Evolutionary conservation across 2,329 filamentous ascomycete genomes (phyloP).

Genomic region (Aspergillus aculeatinus): DNA sequence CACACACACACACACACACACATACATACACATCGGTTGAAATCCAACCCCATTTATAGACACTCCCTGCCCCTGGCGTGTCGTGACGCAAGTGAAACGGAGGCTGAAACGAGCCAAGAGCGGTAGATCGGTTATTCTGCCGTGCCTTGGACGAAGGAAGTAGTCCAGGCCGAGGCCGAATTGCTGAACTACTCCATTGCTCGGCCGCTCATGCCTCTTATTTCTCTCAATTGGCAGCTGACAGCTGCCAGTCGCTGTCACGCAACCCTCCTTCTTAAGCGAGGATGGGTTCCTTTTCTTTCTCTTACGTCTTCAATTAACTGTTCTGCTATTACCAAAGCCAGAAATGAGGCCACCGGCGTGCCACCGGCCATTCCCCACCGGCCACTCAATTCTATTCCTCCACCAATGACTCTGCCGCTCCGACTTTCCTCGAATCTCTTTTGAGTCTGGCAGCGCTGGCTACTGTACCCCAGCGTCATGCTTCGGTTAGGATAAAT

Average conservation of each 20-base stretch:
- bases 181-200: no score
- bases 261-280: not conserved
- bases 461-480: not conserved
- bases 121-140: not conserved
- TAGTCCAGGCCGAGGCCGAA: not conserved
- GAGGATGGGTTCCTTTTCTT: not conserved
- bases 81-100: not conserved
- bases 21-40: no score
- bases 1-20: no score
- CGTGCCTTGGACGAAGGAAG: not conserved
- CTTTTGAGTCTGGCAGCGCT: not conserved
- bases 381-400: conserved; percentile 9
- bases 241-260: not conserved
- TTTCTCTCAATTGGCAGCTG: not conserved
- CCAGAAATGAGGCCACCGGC: not conserved
- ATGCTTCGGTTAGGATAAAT: not conserved
- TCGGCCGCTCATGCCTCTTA: no score
- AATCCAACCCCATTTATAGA: no score
- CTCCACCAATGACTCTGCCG: conserved; percentile 20
- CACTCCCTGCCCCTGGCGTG: no score
- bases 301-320: not conserved
- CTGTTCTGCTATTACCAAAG: not conserved
- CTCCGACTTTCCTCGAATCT: not conserved
- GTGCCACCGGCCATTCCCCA: conserved; percentile 6
- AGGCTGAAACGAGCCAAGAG: not conserved